Conservation (phyloP, 2,329 filamentous ascomycete species). For the Lizonia empirigonia region DNA sequence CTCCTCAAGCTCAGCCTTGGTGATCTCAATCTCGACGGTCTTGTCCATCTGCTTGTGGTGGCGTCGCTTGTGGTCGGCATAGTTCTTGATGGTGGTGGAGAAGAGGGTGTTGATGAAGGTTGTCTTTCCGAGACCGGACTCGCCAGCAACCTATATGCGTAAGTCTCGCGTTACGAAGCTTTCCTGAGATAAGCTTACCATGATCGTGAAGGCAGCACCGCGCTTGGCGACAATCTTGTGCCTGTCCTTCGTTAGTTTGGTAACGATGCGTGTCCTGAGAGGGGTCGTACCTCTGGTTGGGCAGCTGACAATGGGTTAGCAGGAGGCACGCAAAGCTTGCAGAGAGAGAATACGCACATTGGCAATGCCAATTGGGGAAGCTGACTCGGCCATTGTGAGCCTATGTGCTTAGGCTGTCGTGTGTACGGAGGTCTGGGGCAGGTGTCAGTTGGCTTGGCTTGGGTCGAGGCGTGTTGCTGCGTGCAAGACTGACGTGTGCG, state of each 20-base stretch:
- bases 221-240: conserved; percentile 79
- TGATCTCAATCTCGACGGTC: conserved; percentile 99
- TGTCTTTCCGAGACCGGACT: conserved; percentile 98
- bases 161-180: neutral
- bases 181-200: conserved; percentile 65
- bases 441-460: conserved; percentile 24
- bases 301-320: conserved; percentile 59
- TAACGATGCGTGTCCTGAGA: conserved; percentile 22
- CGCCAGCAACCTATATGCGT: conserved; percentile 80
- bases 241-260: conserved; percentile 51
- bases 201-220: conserved; percentile 98
- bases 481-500: conserved; percentile 11
- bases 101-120: conserved; percentile 99
- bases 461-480: neutral
- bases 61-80: conserved; percentile 98
- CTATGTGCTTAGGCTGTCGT: conserved; percentile 27
- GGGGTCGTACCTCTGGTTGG: conserved; percentile 67
- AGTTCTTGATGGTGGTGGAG: conserved; percentile 99
- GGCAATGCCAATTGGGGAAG: conserved; percentile 74
- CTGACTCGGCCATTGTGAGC: conserved; percentile 65
- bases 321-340: conserved; percentile 4
- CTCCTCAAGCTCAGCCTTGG: conserved; percentile 99
- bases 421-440: conserved; percentile 27
- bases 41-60: conserved; percentile 99
- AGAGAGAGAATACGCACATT: conserved; percentile 60